Evolutionary conservation across 2,329 filamentous ascomycete species (phyloP).

Genomic region (Ascochyta clinopodiicola): DNA sequence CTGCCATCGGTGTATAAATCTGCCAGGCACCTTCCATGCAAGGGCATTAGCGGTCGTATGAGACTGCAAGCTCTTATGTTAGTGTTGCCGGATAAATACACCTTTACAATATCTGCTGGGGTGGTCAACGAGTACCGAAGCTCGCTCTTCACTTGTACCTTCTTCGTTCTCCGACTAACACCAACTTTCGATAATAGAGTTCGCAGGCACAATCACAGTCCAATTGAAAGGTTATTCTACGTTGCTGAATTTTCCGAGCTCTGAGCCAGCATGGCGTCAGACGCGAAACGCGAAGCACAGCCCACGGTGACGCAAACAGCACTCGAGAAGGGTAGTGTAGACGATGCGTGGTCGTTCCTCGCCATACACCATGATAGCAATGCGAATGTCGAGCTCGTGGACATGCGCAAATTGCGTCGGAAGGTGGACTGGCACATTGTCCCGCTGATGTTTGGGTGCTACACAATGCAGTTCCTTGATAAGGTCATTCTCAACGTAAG

Average conservation of each 20-base stretch:
- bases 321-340: neutral
- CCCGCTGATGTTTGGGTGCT: conserved; percentile 49
- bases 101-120: neutral
- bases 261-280: neutral
- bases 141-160: neutral
- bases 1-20: neutral
- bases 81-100: neutral
- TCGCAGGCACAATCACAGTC: too few relatives aligned
- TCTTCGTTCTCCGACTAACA: neutral
- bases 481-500: conserved; percentile 35
- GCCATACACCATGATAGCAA: neutral
- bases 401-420: conserved; percentile 28
- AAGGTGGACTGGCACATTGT: conserved; percentile 53
- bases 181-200: neutral
- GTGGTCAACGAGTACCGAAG: neutral
- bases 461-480: conserved; percentile 51
- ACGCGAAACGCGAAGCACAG: neutral
- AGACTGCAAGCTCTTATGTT: neutral
- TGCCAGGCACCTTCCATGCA: neutral
- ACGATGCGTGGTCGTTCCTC: conserved; percentile 21
- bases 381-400: neutral
- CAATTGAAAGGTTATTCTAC: too few relatives aligned
- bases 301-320: neutral
- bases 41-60: neutral
- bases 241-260: too few relatives aligned